phyloP scores from a whole-genome alignment of 352 stramenopile genomes.

The Phytophthora pseudosyringae region DNA sequence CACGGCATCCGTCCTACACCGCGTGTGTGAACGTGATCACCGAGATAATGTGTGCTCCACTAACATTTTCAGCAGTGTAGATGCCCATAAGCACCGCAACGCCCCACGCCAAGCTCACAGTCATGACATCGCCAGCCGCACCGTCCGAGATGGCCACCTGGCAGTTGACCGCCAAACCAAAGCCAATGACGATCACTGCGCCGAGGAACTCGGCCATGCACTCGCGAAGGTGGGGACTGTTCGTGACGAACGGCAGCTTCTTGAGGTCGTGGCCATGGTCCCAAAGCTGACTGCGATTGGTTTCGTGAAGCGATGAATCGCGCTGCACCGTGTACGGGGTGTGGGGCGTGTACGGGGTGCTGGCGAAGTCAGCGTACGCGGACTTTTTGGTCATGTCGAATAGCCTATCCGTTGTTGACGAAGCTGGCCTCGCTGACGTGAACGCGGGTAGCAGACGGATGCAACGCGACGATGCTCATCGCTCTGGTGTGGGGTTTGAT shows the following conservation, averaged over 20 bases:
- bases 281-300: slow-evolving; percentile 42
- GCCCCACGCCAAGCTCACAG: slow-evolving; percentile 64
- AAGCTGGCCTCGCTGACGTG: no score
- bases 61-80: slow-evolving; percentile 55
- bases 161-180: slow-evolving; percentile 68
- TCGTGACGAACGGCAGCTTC: slow-evolving; percentile 31
- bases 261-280: slow-evolving; percentile 21
- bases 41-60: slow-evolving; percentile 65
- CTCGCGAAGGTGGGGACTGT: slow-evolving; percentile 40
- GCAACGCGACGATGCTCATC: no score
- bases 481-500: no score
- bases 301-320: slow-evolving; percentile 45
- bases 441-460: no score
- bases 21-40: slow-evolving; percentile 60
- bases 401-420: no score
- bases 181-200: slow-evolving; percentile 59
- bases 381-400: no score
- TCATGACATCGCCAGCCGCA: slow-evolving; percentile 68
- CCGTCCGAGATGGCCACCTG: slow-evolving; percentile 64
- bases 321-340: no score
- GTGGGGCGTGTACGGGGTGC: no score
- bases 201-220: slow-evolving; percentile 55
- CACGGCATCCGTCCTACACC: slow-evolving; percentile 50
- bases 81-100: slow-evolving; percentile 65
- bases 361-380: no score